These are phyloP conservation scores for Beauveria scarabaeidicola DNA, from an alignment of 2,329 filamentous ascomycete genomes.

Conservation along the genomic window DNA sequence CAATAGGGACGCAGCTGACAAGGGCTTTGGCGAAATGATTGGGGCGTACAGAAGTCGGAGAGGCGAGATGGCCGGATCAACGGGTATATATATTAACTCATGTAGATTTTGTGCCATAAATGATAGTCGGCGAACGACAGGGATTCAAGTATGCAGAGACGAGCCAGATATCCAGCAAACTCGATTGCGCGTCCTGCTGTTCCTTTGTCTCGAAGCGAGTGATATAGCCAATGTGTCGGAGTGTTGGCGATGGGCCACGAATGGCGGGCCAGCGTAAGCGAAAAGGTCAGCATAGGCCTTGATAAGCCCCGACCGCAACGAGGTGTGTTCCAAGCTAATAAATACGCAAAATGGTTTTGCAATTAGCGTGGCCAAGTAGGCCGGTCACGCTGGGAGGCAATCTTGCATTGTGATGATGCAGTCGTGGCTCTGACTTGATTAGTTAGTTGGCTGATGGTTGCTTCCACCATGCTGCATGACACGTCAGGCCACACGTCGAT, in stretches of 20 bases:
- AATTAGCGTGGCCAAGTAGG: background rate
- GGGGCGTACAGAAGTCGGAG: constrained; percentile 3
- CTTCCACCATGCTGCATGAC: constrained; percentile 8
- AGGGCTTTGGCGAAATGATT: constrained; percentile 9
- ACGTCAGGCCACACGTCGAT: background rate
- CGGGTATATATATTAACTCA: background rate
- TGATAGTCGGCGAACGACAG: background rate
- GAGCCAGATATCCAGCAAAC: background rate
- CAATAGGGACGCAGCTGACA: constrained; percentile 1
- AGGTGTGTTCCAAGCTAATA: background rate
- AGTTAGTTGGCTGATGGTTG: background rate
- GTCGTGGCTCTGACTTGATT: background rate
- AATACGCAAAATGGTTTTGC: background rate
- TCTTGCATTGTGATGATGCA: background rate
- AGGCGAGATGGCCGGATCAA: background rate
- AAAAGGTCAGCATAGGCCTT: constrained; percentile 8
- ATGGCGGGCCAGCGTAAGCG: constrained; percentile 4
- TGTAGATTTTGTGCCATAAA: background rate
- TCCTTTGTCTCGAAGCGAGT: background rate
- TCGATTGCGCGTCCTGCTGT: background rate
- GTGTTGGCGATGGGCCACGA: constrained; percentile 3
- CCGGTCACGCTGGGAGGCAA: background rate
- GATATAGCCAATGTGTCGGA: background rate
- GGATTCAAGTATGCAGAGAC: background rate
- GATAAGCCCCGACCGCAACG: background rate